Evolutionary conservation across 352 stramenopile species (phyloP).

Genomic region (Globisporangium yorkense): DNA sequence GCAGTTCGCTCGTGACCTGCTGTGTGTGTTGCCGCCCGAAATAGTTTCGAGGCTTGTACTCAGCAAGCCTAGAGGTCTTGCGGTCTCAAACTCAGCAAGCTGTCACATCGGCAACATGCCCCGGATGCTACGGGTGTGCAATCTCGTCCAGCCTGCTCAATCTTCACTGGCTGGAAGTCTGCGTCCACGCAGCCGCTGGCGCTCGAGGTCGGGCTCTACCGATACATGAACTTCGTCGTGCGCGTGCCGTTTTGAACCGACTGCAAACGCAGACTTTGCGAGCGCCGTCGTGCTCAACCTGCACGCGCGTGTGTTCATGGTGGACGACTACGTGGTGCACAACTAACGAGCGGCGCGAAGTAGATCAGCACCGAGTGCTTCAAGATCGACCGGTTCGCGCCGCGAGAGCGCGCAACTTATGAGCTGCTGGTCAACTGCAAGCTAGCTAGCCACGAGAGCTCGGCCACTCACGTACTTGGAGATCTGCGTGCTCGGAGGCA

Average conservation of each 20-base stretch:
- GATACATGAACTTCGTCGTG: conserved; percentile 29
- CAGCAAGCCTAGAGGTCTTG: neutral
- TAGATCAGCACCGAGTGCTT: conserved; percentile 34
- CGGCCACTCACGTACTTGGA: conserved; percentile 19
- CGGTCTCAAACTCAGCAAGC: neutral
- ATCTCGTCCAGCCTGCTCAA: neutral
- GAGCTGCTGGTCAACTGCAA: conserved; percentile 21
- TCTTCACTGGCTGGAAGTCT: neutral
- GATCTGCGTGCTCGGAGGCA: conserved; percentile 13
- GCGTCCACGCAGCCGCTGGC: conserved; percentile 24
- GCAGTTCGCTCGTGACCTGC: neutral
- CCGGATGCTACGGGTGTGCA: neutral
- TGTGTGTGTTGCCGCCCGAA: conserved; percentile 6
- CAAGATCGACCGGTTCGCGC: conserved; percentile 31
- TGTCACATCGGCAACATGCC: conserved; percentile 2
- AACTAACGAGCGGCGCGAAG: neutral
- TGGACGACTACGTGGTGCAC: conserved; percentile 44
- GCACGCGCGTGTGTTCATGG: conserved; percentile 30
- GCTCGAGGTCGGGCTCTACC: conserved; percentile 33
- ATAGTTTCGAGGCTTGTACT: neutral
- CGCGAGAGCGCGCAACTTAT: conserved; percentile 7
- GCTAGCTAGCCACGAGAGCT: conserved; percentile 10
- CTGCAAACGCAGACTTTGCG: conserved; percentile 29
- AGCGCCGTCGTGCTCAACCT: conserved; percentile 32
- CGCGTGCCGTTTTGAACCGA: conserved; percentile 33